Evolutionary conservation across 306 rosid species (phyloP).

Genomic region (Trifolium subterraneum): DNA sequence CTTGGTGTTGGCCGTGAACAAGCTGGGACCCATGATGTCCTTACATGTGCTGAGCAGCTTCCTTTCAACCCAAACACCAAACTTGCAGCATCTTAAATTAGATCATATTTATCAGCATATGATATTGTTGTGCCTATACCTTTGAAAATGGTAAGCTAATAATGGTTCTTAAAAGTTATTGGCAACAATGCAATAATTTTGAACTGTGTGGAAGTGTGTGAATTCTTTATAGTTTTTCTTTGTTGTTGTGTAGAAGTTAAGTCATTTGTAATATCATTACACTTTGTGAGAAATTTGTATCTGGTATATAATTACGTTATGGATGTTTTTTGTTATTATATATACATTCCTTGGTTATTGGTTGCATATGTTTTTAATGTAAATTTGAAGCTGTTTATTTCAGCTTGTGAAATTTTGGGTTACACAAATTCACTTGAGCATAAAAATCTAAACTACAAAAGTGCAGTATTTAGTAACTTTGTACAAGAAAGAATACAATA

Average conservation of each 20-base stretch:
- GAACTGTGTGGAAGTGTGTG: conserved; percentile 48
- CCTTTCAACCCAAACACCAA: conserved; percentile 72
- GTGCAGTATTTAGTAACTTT: neutral
- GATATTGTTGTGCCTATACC: conserved; percentile 47
- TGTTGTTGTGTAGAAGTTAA: conserved; percentile 41
- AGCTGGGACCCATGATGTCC: conserved; percentile 69
- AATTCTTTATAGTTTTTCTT: conserved; percentile 46
- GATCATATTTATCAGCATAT: conserved; percentile 44
- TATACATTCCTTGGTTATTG: conserved; percentile 34
- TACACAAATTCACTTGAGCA: neutral
- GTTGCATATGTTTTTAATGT: conserved; percentile 28
- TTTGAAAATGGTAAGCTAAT: conserved; percentile 45
- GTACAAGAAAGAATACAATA: no score
- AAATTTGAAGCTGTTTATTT: conserved; percentile 31
- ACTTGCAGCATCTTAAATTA: conserved; percentile 63
- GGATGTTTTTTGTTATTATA: conserved; percentile 39
- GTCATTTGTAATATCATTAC: conserved; percentile 45
- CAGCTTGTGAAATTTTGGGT: neutral
- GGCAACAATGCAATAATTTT: conserved; percentile 50
- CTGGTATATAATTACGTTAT: conserved; percentile 47
- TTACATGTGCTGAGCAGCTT: conserved; percentile 77
- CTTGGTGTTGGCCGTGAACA: conserved; percentile 75
- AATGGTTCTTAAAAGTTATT: conserved; percentile 55
- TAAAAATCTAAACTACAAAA: no score
- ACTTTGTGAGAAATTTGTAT: conserved; percentile 41